These are phyloP conservation scores for Penicillium sp. DNA, from an alignment of 2,329 filamentous ascomycete genomes.

Conservation along the genomic window DNA sequence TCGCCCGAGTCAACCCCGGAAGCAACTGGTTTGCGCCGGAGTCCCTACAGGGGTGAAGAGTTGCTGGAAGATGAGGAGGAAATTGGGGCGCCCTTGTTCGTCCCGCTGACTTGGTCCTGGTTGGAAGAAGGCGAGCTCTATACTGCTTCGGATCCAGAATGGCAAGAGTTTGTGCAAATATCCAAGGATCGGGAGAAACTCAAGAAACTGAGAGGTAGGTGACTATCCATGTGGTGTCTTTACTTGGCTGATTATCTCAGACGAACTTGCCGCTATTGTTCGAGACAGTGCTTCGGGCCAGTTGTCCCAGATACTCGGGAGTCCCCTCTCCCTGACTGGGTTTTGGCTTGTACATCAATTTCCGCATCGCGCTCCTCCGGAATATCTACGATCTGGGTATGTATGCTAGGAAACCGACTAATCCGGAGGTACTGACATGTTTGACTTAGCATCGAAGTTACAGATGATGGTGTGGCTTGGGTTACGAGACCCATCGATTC, in stretches of 20 bases:
- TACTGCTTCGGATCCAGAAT: slow-evolving; percentile 58
- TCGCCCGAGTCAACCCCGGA: slow-evolving; percentile 6
- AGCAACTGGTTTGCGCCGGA: slow-evolving; percentile 1
- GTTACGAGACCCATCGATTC: slow-evolving; percentile 28
- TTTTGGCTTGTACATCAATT: slow-evolving; percentile 65
- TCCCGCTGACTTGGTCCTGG: slow-evolving; percentile 60
- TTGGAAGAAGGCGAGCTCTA: slow-evolving; percentile 33
- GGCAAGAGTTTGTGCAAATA: slow-evolving; percentile 61
- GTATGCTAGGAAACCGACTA: slow-evolving; percentile 10
- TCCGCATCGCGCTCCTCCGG: slow-evolving; percentile 59
- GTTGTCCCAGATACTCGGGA: slow-evolving; percentile 49
- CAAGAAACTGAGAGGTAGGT: slow-evolving; percentile 47
- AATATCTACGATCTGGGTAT: slow-evolving; percentile 62
- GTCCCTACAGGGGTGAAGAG: slow-evolving; percentile 1
- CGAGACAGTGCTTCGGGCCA: slow-evolving; percentile 43
- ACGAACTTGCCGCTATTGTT: slow-evolving; percentile 48
- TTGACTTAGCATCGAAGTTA: slow-evolving; percentile 31
- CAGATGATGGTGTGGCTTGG: slow-evolving; percentile 27
- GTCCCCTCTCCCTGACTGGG: slow-evolving; percentile 50
- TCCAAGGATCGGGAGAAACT: slow-evolving; percentile 54
- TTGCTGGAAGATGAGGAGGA: slow-evolving; percentile 27
- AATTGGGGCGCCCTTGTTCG: slow-evolving; percentile 53
- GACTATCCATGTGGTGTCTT: neutral
- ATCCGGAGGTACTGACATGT: neutral
- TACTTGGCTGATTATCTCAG: slow-evolving; percentile 32